These are phyloP conservation scores for Pleurotus salmoneostramineus DNA, from an alignment of 768 basidiomycete genomes.

Conservation along the genomic window DNA sequence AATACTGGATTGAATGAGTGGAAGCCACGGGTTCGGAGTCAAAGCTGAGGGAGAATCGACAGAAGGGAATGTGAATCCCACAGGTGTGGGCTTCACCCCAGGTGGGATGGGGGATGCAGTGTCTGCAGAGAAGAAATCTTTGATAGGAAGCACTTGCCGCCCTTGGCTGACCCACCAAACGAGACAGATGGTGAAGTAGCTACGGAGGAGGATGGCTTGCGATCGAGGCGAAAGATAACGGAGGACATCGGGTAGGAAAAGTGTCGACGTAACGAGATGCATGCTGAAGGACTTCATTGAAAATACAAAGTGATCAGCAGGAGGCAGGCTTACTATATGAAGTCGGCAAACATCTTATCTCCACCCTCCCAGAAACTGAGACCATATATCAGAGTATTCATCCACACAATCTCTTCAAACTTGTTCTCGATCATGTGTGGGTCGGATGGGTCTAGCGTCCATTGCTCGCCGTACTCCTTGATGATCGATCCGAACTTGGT, in stretches of 20 bases:
- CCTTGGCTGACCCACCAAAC: slow-evolving; percentile 27
- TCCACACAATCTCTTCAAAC: slow-evolving; percentile 51
- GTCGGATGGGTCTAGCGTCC: slow-evolving; percentile 15
- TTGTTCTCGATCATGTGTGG: slow-evolving; percentile 34
- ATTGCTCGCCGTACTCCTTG: slow-evolving; percentile 17
- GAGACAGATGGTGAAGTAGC: background rate
- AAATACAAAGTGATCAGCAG: background rate
- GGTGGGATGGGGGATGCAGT: slow-evolving; percentile 13
- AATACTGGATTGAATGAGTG: slow-evolving; percentile 32
- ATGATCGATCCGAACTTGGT: background rate
- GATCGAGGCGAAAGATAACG: slow-evolving; percentile 27
- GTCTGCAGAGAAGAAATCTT: slow-evolving; percentile 20
- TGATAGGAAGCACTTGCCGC: slow-evolving; percentile 25
- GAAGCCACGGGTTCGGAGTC: slow-evolving; percentile 35
- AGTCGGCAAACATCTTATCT: slow-evolving; percentile 40
- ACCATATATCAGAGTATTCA: slow-evolving; percentile 39
- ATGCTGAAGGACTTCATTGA: slow-evolving; percentile 30
- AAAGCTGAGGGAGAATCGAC: slow-evolving; percentile 9
- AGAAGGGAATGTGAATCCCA: slow-evolving; percentile 3
- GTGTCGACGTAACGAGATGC: slow-evolving; percentile 53
- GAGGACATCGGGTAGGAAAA: slow-evolving; percentile 46
- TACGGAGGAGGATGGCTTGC: slow-evolving; percentile 36
- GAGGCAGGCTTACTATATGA: slow-evolving; percentile 38
- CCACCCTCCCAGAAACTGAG: slow-evolving; percentile 21
- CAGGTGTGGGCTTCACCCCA: slow-evolving; percentile 4